Percentiles rank a stretch among this genome's conserved stretches.
Conservation (phyloP, 2,329 filamentous ascomycete species). For the Pseudogymnoascus sp. region DNA sequence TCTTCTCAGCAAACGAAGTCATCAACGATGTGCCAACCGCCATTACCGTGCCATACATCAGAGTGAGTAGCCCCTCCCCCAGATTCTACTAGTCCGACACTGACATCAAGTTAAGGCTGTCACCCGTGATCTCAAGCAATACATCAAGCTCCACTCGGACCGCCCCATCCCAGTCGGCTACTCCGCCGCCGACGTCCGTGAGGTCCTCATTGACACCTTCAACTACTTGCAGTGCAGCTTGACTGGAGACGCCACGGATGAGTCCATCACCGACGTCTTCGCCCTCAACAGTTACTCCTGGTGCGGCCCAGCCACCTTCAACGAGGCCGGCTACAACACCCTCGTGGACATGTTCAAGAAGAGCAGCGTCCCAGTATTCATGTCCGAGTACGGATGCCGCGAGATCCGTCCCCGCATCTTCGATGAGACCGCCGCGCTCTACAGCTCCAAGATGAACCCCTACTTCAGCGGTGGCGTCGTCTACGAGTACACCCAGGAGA, state of each 20-base stretch:
- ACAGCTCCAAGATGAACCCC: conserved; percentile 60
- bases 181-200: conserved; percentile 71
- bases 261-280: conserved; percentile 65
- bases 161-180: conserved; percentile 71
- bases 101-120: conserved; percentile 47
- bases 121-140: conserved; percentile 73
- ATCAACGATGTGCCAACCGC: conserved; percentile 60
- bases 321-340: conserved; percentile 54
- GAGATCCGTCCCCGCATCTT: conserved; percentile 62
- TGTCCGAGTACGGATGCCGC: conserved; percentile 78
- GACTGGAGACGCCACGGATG: conserved; percentile 45
- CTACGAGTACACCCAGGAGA: conserved; percentile 72
- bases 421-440: conserved; percentile 67
- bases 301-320: conserved; percentile 58
- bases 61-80: conserved; percentile 26
- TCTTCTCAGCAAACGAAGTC: conserved; percentile 75
- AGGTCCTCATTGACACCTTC: conserved; percentile 66
- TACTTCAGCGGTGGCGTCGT: conserved; percentile 70
- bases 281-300: conserved; percentile 74
- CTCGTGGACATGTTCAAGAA: conserved; percentile 59
- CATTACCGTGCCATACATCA: conserved; percentile 57
- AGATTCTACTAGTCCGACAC: background rate
- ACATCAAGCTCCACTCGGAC: conserved; percentile 63
- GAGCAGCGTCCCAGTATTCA: conserved; percentile 68
- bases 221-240: conserved; percentile 66